Conservation (phyloP, 2,329 filamentous ascomycete genomes). For the Thelonectria discophora region DNA sequence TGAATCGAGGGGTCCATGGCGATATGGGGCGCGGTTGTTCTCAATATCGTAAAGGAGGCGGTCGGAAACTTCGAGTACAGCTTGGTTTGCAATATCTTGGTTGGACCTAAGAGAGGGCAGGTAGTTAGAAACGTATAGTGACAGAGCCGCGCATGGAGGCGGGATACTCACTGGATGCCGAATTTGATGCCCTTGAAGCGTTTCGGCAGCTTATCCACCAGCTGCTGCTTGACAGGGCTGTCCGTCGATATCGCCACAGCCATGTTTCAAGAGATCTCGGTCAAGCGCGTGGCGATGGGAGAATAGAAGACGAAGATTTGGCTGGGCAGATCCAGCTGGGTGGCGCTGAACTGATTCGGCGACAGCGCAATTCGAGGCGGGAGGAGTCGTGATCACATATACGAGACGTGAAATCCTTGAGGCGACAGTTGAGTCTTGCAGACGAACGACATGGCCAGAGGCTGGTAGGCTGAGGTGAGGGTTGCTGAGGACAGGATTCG, state of each 20-base stretch:
- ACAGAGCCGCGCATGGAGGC: not conserved
- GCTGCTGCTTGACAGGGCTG: slow-evolving; percentile 78
- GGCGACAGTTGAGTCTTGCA: slow-evolving; percentile 8
- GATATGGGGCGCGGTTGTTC: slow-evolving; percentile 77
- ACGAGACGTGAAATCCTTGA: slow-evolving; percentile 16
- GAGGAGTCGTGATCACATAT: slow-evolving; percentile 27
- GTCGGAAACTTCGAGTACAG: slow-evolving; percentile 93
- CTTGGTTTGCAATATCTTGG: slow-evolving; percentile 94
- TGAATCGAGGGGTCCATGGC: slow-evolving; percentile 86
- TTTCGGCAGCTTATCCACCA: slow-evolving; percentile 88
- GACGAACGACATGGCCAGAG: slow-evolving; percentile 35
- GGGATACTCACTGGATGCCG: slow-evolving; percentile 76
- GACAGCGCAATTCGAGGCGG: not conserved
- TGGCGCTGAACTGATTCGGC: not conserved
- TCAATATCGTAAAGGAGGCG: slow-evolving; percentile 92
- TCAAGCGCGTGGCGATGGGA: not conserved
- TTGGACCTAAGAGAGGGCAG: slow-evolving; percentile 69
- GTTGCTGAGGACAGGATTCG: not conserved
- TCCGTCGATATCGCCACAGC: slow-evolving; percentile 34
- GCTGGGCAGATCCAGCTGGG: not conserved
- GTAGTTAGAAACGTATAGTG: not conserved
- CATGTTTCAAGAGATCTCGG: slow-evolving; percentile 16
- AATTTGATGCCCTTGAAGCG: slow-evolving; percentile 94
- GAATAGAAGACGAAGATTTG: not conserved
- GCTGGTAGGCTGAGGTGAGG: slow-evolving; percentile 9